phyloP scores from a whole-genome alignment of 1,284 basidiomycete genomes.

The Testicularia cyperi region DNA sequence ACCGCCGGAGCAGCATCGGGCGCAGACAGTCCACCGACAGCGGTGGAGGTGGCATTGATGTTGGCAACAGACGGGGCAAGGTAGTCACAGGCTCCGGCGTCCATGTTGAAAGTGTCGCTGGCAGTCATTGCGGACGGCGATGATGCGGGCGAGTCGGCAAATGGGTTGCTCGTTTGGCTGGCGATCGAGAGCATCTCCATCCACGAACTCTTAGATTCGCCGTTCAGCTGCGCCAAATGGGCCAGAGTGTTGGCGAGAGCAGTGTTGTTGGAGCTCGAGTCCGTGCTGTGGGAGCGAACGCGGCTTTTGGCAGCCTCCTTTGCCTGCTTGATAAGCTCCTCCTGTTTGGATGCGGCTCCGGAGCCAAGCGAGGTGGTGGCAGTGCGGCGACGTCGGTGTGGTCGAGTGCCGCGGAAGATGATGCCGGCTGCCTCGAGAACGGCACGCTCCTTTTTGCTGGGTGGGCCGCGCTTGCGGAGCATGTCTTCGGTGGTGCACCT shows the following conservation, averaged over 20 bases:
- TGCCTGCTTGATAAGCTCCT: slow-evolving; percentile 22
- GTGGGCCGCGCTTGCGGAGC: slow-evolving; percentile 41
- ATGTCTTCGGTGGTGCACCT: slow-evolving; percentile 44
- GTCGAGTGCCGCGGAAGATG: slow-evolving; percentile 37
- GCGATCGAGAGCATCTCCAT: slow-evolving; percentile 37
- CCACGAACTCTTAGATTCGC: slow-evolving; percentile 19
- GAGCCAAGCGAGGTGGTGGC: slow-evolving; percentile 27
- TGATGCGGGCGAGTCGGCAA: slow-evolving; percentile 20
- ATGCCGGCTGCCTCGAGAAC: slow-evolving; percentile 37
- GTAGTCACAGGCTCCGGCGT: slow-evolving; percentile 34
- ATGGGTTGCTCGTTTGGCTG: slow-evolving; percentile 18
- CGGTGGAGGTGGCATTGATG: neutral
- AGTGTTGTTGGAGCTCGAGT: slow-evolving; percentile 7
- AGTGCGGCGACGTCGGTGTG: slow-evolving; percentile 28
- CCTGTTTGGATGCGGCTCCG: slow-evolving; percentile 26
- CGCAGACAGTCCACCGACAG: neutral
- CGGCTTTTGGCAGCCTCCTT: slow-evolving; percentile 9
- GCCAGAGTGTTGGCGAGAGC: neutral
- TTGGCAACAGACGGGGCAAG: too few species aligned
- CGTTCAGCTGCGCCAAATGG: slow-evolving; percentile 1
- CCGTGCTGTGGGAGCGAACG: slow-evolving; percentile 22
- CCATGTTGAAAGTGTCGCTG: slow-evolving; percentile 21
- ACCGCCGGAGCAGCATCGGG: neutral
- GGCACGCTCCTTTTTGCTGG: slow-evolving; percentile 36
- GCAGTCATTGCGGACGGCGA: slow-evolving; percentile 22